Percentiles rank a stretch among this genome's conserved stretches.
Conservation (phyloP, 768 basidiomycete genomes). For the Termitomyces sp. region DNA sequence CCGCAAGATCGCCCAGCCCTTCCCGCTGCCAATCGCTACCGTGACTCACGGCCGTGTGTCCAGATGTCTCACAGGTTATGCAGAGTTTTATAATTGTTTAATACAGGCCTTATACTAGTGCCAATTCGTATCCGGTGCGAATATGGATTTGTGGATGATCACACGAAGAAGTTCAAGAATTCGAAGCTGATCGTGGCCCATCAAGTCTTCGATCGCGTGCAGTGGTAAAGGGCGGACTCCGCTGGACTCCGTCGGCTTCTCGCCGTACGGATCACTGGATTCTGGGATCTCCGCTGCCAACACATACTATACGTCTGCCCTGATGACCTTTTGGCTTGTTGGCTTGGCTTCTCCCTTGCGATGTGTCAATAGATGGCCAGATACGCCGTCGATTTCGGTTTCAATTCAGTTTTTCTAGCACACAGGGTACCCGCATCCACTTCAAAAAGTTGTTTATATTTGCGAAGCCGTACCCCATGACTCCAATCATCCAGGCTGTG, state of each 20-base stretch:
- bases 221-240: slow-evolving; percentile 1
- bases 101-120: background rate
- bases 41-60: background rate
- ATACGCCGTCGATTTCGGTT: background rate
- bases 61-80: background rate
- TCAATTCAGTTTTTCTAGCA: background rate
- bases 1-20: background rate
- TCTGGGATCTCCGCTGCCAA: background rate
- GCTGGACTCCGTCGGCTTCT: background rate
- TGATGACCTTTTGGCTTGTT: slow-evolving; percentile 4
- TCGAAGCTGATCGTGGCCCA: slow-evolving; percentile 4
- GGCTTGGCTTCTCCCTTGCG: slow-evolving; percentile 10
- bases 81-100: background rate
- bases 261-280: slow-evolving; percentile 10
- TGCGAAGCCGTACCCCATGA: background rate
- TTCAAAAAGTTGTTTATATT: background rate
- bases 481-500: background rate
- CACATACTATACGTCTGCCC: background rate
- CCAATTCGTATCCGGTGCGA: background rate
- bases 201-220: slow-evolving; percentile 3
- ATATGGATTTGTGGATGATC: background rate
- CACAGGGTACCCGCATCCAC: background rate
- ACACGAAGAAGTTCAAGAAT: background rate
- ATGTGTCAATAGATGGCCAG: slow-evolving; percentile 9
- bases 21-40: background rate